phyloP scores from a whole-genome alignment of 2,329 filamentous ascomycete species.

The Aspergillus intermedius region DNA sequence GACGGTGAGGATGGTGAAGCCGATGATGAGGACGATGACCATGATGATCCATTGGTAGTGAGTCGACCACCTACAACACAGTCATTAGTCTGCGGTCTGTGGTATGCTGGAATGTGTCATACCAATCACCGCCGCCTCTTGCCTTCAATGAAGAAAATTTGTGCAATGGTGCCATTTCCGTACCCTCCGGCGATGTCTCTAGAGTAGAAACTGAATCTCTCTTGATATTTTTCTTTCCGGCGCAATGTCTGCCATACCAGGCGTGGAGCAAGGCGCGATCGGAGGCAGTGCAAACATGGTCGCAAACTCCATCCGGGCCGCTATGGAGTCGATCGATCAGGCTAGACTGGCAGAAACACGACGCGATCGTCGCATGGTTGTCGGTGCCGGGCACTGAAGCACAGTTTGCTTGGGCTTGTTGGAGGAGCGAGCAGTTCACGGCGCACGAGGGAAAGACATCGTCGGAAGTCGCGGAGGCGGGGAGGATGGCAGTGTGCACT shows the following conservation, averaged over 20 bases:
- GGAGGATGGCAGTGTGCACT: slow-evolving; percentile 13
- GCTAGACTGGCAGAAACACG: slow-evolving; percentile 67
- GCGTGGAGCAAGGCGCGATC: slow-evolving; percentile 55
- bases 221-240: slow-evolving; percentile 36
- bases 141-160: slow-evolving; percentile 5
- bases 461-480: slow-evolving; percentile 31
- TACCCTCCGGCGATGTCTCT: background rate
- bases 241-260: slow-evolving; percentile 67
- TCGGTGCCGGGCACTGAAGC: slow-evolving; percentile 45
- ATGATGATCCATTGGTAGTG: slow-evolving; percentile 80
- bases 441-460: slow-evolving; percentile 57
- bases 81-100: background rate
- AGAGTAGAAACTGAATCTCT: slow-evolving; percentile 18
- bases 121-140: slow-evolving; percentile 8
- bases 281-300: slow-evolving; percentile 48
- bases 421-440: slow-evolving; percentile 52
- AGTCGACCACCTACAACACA: slow-evolving; percentile 30
- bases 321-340: slow-evolving; percentile 54
- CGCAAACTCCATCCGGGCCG: slow-evolving; percentile 56
- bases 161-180: too few relatives aligned
- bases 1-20: slow-evolving; percentile 60
- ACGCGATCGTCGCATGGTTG: slow-evolving; percentile 43
- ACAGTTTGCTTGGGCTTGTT: slow-evolving; percentile 66
- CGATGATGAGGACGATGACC: slow-evolving; percentile 66
- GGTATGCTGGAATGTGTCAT: background rate